Conservation (phyloP, 1,284 basidiomycete genomes). For the Phylloboletellus chloephorus region DNA sequence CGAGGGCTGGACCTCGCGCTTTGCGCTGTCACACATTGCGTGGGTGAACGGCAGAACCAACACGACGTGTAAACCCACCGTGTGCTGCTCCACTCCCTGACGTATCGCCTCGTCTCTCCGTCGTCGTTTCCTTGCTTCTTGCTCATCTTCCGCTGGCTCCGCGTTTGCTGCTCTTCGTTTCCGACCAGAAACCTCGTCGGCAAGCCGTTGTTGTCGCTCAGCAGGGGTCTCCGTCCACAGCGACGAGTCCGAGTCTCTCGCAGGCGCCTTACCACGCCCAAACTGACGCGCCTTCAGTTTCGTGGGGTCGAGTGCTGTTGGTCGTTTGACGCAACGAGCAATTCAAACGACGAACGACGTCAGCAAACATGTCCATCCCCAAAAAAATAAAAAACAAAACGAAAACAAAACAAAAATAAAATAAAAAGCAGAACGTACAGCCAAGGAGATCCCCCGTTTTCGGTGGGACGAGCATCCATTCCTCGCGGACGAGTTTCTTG, state of each 20-base stretch:
- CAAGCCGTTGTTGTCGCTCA: conserved; percentile 77
- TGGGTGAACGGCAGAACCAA: background rate
- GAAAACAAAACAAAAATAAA: background rate
- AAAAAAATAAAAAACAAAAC: background rate
- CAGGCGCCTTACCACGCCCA: conserved; percentile 53
- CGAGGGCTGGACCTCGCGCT: conserved; percentile 60
- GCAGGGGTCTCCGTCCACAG: conserved; percentile 94
- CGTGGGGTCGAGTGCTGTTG: conserved; percentile 61
- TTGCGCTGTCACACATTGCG: conserved; percentile 43
- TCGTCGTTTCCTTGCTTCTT: conserved; percentile 46
- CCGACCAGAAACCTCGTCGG: conserved; percentile 82
- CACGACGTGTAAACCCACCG: conserved; percentile 46
- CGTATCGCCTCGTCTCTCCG: conserved; percentile 66
- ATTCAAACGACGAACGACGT: conserved; percentile 29
- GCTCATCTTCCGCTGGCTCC: conserved; percentile 34
- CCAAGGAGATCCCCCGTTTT: conserved; percentile 68
- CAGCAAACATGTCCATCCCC: background rate
- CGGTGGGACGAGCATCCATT: conserved; percentile 94
- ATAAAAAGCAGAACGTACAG: conserved; percentile 45
- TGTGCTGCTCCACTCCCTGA: conserved; percentile 72
- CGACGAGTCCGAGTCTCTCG: conserved; percentile 46
- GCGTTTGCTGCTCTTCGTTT: conserved; percentile 65
- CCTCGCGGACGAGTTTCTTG: conserved; percentile 74
- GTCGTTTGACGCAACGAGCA: conserved; percentile 29
- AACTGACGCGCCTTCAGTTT: conserved; percentile 72